Evolutionary conservation across 75 land plant genomes (phyloP).

Genomic region (Selaginella tamariscina): DNA sequence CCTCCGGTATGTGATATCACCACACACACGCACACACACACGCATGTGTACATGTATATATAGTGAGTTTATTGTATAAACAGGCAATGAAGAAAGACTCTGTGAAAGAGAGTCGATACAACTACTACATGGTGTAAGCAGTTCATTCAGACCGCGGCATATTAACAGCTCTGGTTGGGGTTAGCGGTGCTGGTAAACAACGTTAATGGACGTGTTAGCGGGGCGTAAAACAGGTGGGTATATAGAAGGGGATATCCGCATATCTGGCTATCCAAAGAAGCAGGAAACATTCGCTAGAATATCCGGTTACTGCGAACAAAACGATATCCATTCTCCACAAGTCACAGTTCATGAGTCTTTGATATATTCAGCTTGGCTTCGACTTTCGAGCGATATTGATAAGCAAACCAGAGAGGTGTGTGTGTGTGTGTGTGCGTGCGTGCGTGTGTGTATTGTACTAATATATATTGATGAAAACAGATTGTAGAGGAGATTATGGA

Average conservation of each 20-base stretch:
- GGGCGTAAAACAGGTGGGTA: conserved; percentile 7
- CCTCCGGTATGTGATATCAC: conserved; percentile 22
- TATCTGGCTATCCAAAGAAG: conserved; percentile 34
- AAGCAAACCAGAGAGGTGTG: background rate
- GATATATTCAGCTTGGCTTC: conserved; percentile 34
- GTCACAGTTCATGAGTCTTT: conserved; percentile 37
- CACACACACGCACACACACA: no score
- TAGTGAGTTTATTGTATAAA: no score
- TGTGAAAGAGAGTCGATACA: conserved; percentile 30
- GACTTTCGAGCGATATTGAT: conserved; percentile 14
- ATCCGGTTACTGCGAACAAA: conserved; percentile 36
- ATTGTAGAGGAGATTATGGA: background rate
- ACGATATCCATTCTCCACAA: conserved; percentile 34
- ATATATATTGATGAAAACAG: background rate
- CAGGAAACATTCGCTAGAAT: conserved; percentile 36
- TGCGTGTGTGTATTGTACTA: background rate
- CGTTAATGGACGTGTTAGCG: conserved; percentile 15
- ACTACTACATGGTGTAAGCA: conserved; percentile 35
- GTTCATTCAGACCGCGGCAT: conserved; percentile 43
- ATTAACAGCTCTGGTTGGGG: conserved; percentile 41
- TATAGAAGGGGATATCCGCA: conserved; percentile 27
- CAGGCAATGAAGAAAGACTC: conserved; percentile 38
- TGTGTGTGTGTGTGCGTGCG: no score
- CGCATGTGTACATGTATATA: no score
- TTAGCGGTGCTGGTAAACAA: conserved; percentile 47